Base-by-base conservation (phyloP, 2,329 filamentous ascomycete species). In the Helicocarpus griseus region DNA sequence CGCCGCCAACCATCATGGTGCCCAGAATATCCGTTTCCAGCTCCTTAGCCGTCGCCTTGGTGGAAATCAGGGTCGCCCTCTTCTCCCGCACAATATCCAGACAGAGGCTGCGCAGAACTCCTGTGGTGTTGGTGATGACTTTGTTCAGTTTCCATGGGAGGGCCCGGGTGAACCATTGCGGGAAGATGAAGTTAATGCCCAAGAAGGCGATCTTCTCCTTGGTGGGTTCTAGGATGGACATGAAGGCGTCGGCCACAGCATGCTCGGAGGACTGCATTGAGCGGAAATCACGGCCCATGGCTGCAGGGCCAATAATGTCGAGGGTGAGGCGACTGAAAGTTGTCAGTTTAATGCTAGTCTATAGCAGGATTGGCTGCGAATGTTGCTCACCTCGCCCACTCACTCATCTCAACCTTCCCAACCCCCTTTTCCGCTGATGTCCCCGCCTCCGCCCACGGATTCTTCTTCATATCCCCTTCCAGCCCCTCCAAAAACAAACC, bases 221-320 rank as follows among this genome's bases (percentile, higher is more conserved):
- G 2, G 68, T 69, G 0, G 71, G 71, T 19, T 72, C 69, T 48
- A 81, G 75, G 38, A 81, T 74, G 1, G 61, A 68, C 14, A 72
- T 65, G 59, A 81, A 81, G 7, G 72, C 77, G 39, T 69, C 63
- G 38, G 73, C 74, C n/a, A 81, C 69, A 53, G 74, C 72, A 59
- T 77, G 79, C 40, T 72, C 63, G 0, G 73, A 72, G 49, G 79
- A 69, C 4, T 72, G 62, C 1, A 81, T 63, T 0, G 77, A 70
- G 44, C 74, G 67, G 57, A 82, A 82, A 55, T 81, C 78, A 24
- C 75, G 70, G 6, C 77, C 77, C 70, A 80, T 75, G 13, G 77
- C 78, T 1, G 77, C 76, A 1, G 77, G 64, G 1, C 78, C 78
- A 47, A 82, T 81, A 41, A 81, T 78, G 54, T 81, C 78, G 7